Base-by-base conservation (phyloP, 1,284 basidiomycete genomes). In the Cutaneotrichosporon arboriforme region DNA sequence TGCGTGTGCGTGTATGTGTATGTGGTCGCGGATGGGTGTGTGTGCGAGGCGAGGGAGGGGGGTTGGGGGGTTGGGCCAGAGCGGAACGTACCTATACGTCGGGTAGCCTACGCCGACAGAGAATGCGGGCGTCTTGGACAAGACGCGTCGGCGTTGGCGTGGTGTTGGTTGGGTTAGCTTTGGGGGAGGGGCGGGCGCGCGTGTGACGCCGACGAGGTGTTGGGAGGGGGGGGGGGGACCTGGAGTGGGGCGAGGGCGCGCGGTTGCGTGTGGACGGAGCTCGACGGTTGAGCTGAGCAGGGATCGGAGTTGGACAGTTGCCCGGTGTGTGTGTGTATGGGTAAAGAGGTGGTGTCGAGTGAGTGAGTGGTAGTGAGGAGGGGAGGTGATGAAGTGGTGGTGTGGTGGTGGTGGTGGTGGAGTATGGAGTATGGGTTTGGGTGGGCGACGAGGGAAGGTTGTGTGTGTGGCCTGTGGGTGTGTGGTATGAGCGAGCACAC, bases 61-160 rank as follows among this genome's bases (percentile, higher is more conserved):
- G 10, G 10, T 31, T 5, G 26, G 26, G 26, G 26, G 26, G 26
- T n/a, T n/a, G n/a, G 12, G 3, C 14, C 10, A 18, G 34, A 26
- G 21, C n/a, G n/a, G 21, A 37, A 46, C 34, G 45, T 17, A 45
- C 43, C 43, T 45, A 31, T 45, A 20, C 43, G 43, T 45, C 33
- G 43, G 15, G 33, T 22, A 35, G 33, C 33, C 43, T 45, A 34
- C 26, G 15, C 21, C 23, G 23, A 22, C 17, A 26, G 18, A 18
- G 14, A 22, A 17, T 43, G 42, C 31, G 26, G 42, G 14, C 22
- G 22, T 23, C 31, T 17, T 43, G 15, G 42, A 43, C n/a, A n/a
- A n/a, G n/a, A n/a, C 42, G 42, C 42, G 42, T 43, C 42, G 33
- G 33, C 14, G 43, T 21, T 35, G 43, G 33, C 26, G 42, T 12